Conservation (phyloP, 2,329 filamentous ascomycete species). For the Corinectria fuckeliana region DNA sequence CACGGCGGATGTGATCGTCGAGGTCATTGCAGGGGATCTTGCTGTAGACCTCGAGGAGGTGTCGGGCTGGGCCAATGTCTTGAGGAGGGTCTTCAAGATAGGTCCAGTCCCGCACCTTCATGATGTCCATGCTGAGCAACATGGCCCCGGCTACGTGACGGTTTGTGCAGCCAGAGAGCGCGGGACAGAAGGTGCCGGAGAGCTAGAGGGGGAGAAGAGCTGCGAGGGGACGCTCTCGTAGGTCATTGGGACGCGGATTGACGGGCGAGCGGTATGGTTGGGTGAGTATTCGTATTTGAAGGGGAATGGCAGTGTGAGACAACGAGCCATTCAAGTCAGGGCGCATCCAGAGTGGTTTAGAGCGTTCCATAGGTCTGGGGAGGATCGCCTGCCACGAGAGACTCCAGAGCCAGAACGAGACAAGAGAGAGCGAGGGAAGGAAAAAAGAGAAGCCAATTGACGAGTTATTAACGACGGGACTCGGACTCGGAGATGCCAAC, state of each 20-base stretch:
- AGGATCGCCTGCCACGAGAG: neutral
- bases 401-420: neutral
- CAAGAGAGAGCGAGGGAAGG: neutral
- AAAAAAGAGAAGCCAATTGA: constrained; percentile 1
- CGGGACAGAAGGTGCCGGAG: constrained; percentile 5
- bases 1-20: constrained; percentile 44
- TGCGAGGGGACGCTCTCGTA: neutral
- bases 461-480: constrained; percentile 16
- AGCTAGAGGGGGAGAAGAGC: constrained; percentile 2
- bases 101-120: constrained; percentile 49
- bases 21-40: constrained; percentile 44
- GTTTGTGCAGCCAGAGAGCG: neutral
- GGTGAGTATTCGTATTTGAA: constrained; percentile 12
- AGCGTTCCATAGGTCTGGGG: neutral
- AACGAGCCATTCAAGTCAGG: constrained; percentile 14
- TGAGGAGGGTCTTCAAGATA: constrained; percentile 46
- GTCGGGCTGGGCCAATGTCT: constrained; percentile 45
- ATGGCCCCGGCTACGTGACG: constrained; percentile 20
- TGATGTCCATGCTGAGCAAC: constrained; percentile 40
- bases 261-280: neutral
- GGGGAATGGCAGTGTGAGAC: constrained; percentile 7
- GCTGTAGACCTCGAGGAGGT: constrained; percentile 49
- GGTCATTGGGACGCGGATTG: constrained; percentile 27
- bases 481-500: neutral
- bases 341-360: neutral